These are phyloP conservation scores for Ophiostoma fasciatum DNA, from an alignment of 2,329 filamentous ascomycete species.

Conservation along the genomic window DNA sequence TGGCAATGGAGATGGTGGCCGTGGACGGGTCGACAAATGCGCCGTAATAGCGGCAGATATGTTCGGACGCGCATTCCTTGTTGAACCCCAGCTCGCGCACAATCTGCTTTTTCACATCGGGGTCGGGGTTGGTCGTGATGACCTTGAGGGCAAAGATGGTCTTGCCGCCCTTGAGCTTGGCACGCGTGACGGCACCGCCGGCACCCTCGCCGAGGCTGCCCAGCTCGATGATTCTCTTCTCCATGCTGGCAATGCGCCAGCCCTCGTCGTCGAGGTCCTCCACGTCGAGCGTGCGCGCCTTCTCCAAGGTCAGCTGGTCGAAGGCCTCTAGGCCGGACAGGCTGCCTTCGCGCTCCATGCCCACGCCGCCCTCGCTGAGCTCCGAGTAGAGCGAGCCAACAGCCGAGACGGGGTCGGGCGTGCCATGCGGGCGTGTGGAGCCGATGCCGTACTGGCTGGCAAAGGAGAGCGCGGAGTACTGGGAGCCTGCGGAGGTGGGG, in stretches of 20 bases:
- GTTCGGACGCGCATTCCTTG: conserved; percentile 87
- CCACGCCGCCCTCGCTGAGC: conserved; percentile 54
- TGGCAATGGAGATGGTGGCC: conserved; percentile 92
- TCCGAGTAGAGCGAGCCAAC: conserved; percentile 78
- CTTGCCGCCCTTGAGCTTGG: conserved; percentile 78
- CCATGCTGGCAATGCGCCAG: conserved; percentile 84
- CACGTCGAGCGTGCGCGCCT: conserved; percentile 71
- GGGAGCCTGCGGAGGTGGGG: conserved; percentile 74
- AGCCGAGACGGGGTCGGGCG: conserved; percentile 74
- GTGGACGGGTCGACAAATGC: conserved; percentile 94
- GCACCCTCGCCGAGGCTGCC: conserved; percentile 89
- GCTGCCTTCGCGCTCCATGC: conserved; percentile 74
- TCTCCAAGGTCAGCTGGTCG: conserved; percentile 68
- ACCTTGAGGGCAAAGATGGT: conserved; percentile 95
- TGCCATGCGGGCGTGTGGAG: conserved; percentile 47
- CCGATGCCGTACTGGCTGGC: conserved; percentile 58
- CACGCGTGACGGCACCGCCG: conserved; percentile 86
- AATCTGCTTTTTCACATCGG: conserved; percentile 97
- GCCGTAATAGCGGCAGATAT: conserved; percentile 96
- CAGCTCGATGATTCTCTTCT: conserved; percentile 75
- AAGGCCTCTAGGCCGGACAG: conserved; percentile 63
- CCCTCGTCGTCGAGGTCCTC: conserved; percentile 91
- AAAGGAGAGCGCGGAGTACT: conserved; percentile 72
- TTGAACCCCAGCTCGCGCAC: conserved; percentile 94
- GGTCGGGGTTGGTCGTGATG: conserved; percentile 95